phyloP scores from a whole-genome alignment of 768 basidiomycete species.

The Asterophora parasitica region DNA sequence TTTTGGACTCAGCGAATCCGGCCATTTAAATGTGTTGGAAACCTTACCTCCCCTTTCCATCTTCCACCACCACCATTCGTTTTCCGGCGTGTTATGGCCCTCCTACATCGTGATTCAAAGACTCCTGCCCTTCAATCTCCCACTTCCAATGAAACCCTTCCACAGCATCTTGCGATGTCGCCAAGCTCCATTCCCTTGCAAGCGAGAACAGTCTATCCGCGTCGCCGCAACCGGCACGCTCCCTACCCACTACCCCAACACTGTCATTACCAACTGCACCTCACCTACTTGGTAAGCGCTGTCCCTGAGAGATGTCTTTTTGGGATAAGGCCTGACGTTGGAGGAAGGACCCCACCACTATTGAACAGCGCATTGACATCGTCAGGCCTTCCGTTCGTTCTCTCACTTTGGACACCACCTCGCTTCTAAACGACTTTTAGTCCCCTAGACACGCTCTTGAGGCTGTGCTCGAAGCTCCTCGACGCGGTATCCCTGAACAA shows the following conservation, averaged over 20 bases:
- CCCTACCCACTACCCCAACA: conserved; percentile 1
- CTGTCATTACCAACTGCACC: background rate
- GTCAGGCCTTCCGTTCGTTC: background rate
- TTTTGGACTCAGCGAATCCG: background rate
- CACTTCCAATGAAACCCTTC: background rate
- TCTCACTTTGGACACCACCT: background rate
- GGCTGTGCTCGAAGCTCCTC: conserved; percentile 1
- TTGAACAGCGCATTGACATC: conserved; percentile 3
- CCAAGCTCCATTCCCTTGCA: background rate
- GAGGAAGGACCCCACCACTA: conserved; percentile 1
- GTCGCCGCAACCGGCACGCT: background rate
- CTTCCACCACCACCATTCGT: conserved; percentile 1
- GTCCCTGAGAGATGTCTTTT: background rate
- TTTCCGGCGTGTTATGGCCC: conserved; percentile 6
- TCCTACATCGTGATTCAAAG: conserved; percentile 1
- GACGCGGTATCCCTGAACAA: background rate
- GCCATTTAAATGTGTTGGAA: conserved; percentile 5
- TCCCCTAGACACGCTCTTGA: conserved; percentile 2
- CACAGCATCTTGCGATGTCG: background rate
- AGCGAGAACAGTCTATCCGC: background rate
- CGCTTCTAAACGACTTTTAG: background rate
- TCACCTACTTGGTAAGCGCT: conserved; percentile 4
- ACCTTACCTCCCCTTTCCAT: background rate
- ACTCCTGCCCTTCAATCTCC: background rate
- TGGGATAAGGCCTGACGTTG: background rate